Evolutionary conservation across 1,284 basidiomycete genomes (phyloP), one percentile per base, ranked within the genome.

Genomic region (Amylostereum areolatum): DNA sequence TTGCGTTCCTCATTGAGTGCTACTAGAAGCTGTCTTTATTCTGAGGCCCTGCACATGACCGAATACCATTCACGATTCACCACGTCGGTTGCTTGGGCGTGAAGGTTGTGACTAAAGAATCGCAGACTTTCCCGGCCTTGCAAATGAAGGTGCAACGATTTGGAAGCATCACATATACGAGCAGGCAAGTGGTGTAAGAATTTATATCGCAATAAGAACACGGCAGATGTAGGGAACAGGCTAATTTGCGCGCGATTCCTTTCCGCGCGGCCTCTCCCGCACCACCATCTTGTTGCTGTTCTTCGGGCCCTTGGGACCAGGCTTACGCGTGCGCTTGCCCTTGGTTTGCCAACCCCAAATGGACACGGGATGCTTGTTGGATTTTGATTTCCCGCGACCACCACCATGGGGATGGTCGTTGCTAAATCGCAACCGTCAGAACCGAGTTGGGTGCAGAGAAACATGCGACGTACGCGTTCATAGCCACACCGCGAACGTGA

Each of bases 301-400:
- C 75, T 87, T 89, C 49, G 87, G 83, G 32, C 85, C 89, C 66
- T 87, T 90, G 36, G 84, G 83, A 43, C 88, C 88, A 6, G 95
- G 92, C 64, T 93, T 89, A 61, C 96, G 84, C 49, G 96, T 99
- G 50, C 96, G 80, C 55, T 85, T 89, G 59, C 93, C 93, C 74
- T 96, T 93, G 29, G 91, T 88, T 55, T 90, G 78, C 83, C 92
- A 90, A 53, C 95, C 95, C 80, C 89, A 95, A 49, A 90, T 85
- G 27, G 92, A 92, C 24, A 89, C 83, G 4, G 93, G 92, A 65
- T 93, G 85, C 65, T 92, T 92, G 80, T 96, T 89, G 56, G 91
- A 92, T 79, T 98, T 98, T 52, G 88, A 92, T 72, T 97, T 97
- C 63, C 96, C 96, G 72, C 96, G 88, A 66, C 96, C 95, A 76